Evolutionary conservation across 495 filamentous ascomycete genomes (phyloP), one percentile per base, ranked within the genome.

Genomic region (Massariosphaeria phaeospora): DNA sequence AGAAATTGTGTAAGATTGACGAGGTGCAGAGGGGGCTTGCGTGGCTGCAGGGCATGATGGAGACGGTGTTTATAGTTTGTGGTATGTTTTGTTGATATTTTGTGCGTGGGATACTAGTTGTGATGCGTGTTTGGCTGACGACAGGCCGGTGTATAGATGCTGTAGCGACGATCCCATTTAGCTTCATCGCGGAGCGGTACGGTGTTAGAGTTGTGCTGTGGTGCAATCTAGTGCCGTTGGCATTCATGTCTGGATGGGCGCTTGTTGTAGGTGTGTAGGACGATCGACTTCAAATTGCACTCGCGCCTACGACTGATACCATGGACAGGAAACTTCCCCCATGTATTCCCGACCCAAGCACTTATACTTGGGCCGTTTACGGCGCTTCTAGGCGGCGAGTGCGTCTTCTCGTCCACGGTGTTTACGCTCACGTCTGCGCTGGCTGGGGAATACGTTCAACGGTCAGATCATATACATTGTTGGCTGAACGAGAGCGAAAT

Each of bases 1-100:
- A 79, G 49, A 65, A 67, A 49, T 40, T 72, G 23, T 79, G 76
- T 55, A 79, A 79, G 54, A 45, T 71, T 12, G 69, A 77, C 50
- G 55, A 52, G 17, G 63, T 77, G 13, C 76, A 77, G 55, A 59
- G 69, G 54, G 57, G 63, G 10, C 63, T 77, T 15, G 75, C 73
- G 13, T 69, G 71, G 67, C 61, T 74, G 8, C 69, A 73, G 42
- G 74, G 76, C 1, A 61, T 57, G 12, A 60, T 64, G 56, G 61
- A 64, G 20, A 61, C 61, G 2, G 54, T 48, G 26, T 36, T 47
- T 26, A 48, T 64, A 11, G 52, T 61, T 26, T 64, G 57, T 38
- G 61, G 60, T 63, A 50, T 15, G 55, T n/a, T n/a, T n/a, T n/a
- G n/a, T n/a, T 35, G 26, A n/a, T 29, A 25, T 18, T 5, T 20